Percentiles rank a stretch among this genome's conserved stretches.
These are phyloP conservation scores for Neurospora hispaniola DNA, from an alignment of 495 filamentous ascomycete genomes.

Conservation along the genomic window DNA sequence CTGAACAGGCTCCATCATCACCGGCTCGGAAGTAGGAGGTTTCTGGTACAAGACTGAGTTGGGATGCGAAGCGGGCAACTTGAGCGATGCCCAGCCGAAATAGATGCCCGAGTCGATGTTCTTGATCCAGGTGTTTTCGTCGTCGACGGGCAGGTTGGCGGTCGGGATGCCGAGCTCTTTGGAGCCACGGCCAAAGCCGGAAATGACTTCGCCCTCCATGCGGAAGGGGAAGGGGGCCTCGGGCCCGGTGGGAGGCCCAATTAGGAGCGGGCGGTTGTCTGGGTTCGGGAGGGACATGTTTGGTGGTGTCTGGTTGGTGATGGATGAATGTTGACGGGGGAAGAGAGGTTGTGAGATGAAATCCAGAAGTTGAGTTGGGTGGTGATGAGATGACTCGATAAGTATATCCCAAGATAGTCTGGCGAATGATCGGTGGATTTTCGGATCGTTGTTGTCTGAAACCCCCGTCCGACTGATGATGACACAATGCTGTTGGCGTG, in stretches of 20 bases:
- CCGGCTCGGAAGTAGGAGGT: slow-evolving; percentile 8
- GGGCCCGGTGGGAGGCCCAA: slow-evolving; percentile 63
- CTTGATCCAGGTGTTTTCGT: slow-evolving; percentile 55
- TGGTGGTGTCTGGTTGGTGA: not conserved
- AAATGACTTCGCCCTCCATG: slow-evolving; percentile 74
- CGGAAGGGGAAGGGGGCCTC: slow-evolving; percentile 67
- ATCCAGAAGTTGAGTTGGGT: not conserved
- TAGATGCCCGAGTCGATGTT: slow-evolving; percentile 73
- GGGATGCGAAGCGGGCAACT: slow-evolving; percentile 35
- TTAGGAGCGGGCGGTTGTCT: slow-evolving; percentile 44
- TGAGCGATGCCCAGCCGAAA: slow-evolving; percentile 73
- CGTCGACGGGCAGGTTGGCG: slow-evolving; percentile 84
- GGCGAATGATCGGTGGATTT: not conserved
- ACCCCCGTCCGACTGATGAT: not conserved
- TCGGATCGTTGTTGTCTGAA: not conserved
- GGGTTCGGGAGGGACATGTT: slow-evolving; percentile 6
- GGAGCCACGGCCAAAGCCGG: slow-evolving; percentile 87
- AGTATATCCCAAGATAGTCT: not conserved
- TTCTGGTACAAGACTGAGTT: slow-evolving; percentile 14
- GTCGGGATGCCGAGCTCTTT: slow-evolving; percentile 96
- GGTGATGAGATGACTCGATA: not conserved
- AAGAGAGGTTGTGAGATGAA: not conserved
- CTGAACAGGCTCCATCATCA: not conserved
- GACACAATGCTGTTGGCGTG: not conserved
- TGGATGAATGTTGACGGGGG: not conserved